Evolutionary conservation across 1,284 basidiomycete genomes (phyloP).

Genomic region (Porogramme epimiltina): DNA sequence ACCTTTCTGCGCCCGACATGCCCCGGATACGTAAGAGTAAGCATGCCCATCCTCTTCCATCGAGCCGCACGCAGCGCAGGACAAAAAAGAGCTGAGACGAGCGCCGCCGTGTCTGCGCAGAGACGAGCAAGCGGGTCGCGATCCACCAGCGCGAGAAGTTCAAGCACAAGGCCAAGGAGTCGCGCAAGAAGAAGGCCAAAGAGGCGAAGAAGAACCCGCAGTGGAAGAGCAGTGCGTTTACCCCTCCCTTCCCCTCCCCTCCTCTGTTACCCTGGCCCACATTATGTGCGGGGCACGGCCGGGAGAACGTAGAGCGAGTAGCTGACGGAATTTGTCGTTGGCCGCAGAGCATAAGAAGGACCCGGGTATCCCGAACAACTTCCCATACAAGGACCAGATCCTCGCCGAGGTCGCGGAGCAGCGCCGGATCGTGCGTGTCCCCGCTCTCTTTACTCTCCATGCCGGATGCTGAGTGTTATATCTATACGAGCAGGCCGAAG

Average conservation of each 20-base stretch:
- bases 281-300: too few species aligned
- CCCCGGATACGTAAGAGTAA: conserved; percentile 77
- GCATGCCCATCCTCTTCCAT: conserved; percentile 20
- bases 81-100: background rate
- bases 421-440: conserved; percentile 61
- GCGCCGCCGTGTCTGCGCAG: conserved; percentile 43
- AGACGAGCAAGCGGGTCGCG: conserved; percentile 81
- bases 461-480: background rate
- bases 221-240: conserved; percentile 87
- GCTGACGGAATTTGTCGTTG: background rate
- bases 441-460: background rate
- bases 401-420: conserved; percentile 88
- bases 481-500: conserved; percentile 50
- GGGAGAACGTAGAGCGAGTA: conserved; percentile 3
- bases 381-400: conserved; percentile 97
- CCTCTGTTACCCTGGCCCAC: background rate
- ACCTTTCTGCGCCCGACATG: conserved; percentile 57
- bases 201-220: conserved; percentile 82
- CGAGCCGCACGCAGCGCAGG: background rate
- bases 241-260: background rate
- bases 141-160: conserved; percentile 79
- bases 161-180: conserved; percentile 80
- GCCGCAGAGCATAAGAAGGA: conserved; percentile 75
- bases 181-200: conserved; percentile 78
- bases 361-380: conserved; percentile 95